phyloP scores from a whole-genome alignment of 2,329 filamentous ascomycete genomes.

The Xylariaceae sp. region DNA sequence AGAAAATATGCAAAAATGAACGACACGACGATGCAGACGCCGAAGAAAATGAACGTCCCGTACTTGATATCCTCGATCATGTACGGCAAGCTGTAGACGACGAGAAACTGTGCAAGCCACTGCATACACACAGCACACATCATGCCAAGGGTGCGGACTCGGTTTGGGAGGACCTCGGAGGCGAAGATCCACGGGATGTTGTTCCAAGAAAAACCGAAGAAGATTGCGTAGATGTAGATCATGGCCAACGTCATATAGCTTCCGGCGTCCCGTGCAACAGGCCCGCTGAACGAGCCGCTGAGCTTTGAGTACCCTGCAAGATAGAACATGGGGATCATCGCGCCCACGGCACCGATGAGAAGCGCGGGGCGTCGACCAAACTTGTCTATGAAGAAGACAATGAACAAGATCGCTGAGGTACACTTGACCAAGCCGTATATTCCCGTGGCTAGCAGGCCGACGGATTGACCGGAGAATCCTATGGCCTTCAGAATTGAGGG shows the following conservation, averaged over 20 bases:
- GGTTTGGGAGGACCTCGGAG: conserved; percentile 21
- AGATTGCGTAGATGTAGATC: conserved; percentile 19
- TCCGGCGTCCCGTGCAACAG: conserved; percentile 6
- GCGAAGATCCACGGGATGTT: conserved; percentile 23
- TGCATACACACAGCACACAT: conserved; percentile 19
- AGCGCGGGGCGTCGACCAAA: conserved; percentile 17
- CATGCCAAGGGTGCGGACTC: conserved; percentile 19
- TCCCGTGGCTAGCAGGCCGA: conserved; percentile 58
- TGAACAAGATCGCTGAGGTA: conserved; percentile 56
- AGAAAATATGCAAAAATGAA: background rate
- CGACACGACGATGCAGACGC: conserved; percentile 6
- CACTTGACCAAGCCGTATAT: conserved; percentile 77
- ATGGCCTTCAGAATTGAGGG: conserved; percentile 62
- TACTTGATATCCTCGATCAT: conserved; percentile 28
- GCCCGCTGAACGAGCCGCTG: conserved; percentile 8
- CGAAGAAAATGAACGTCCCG: conserved; percentile 44
- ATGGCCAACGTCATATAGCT: conserved; percentile 15
- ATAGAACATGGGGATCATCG: conserved; percentile 22
- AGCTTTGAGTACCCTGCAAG: conserved; percentile 19
- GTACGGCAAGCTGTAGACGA: conserved; percentile 22
- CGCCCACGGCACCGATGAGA: conserved; percentile 16
- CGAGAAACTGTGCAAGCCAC: conserved; percentile 24
- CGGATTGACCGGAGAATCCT: conserved; percentile 41
- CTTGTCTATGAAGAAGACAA: conserved; percentile 17
- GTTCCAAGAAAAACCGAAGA: conserved; percentile 21